Evolutionary conservation across 2,329 filamentous ascomycete species (phyloP).

Genomic region (Alternaria ethzedia): DNA sequence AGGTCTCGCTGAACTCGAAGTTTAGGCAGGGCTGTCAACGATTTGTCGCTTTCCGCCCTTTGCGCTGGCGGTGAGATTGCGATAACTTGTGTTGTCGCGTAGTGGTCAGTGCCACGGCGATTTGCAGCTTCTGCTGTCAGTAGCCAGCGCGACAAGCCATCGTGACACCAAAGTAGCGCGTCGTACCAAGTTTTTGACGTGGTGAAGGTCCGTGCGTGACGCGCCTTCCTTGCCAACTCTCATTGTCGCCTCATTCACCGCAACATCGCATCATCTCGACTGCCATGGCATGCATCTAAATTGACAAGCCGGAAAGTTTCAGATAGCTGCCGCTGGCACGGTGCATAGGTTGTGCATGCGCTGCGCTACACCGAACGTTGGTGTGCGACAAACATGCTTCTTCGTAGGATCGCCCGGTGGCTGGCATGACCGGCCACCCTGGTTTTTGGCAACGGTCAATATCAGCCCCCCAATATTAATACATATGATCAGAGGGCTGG

Average conservation of each 20-base stretch:
- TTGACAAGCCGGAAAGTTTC: conserved; percentile 19
- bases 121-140: not conserved
- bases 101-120: not conserved
- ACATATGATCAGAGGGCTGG: conserved; percentile 14
- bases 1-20: not conserved
- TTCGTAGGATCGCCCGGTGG: conserved; percentile 22
- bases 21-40: not conserved
- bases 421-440: conserved; percentile 30
- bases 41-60: not conserved
- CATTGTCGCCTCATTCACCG: conserved; percentile 6
- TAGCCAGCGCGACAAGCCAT: not conserved
- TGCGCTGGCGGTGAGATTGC: conserved; percentile 3
- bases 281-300: conserved; percentile 12
- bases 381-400: conserved; percentile 35
- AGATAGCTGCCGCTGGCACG: conserved; percentile 13
- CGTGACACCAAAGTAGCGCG: not conserved
- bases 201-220: conserved; percentile 13
- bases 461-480: conserved; percentile 11
- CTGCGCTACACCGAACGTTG: conserved; percentile 21
- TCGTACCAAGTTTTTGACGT: not conserved
- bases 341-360: conserved; percentile 23
- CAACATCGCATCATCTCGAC: conserved; percentile 12
- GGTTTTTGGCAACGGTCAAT: conserved; percentile 13
- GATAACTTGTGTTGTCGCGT: not conserved
- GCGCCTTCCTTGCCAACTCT: conserved; percentile 1